Conservation (phyloP, 2,329 filamentous ascomycete genomes). For the Drechslerella coelobrocha region DNA sequence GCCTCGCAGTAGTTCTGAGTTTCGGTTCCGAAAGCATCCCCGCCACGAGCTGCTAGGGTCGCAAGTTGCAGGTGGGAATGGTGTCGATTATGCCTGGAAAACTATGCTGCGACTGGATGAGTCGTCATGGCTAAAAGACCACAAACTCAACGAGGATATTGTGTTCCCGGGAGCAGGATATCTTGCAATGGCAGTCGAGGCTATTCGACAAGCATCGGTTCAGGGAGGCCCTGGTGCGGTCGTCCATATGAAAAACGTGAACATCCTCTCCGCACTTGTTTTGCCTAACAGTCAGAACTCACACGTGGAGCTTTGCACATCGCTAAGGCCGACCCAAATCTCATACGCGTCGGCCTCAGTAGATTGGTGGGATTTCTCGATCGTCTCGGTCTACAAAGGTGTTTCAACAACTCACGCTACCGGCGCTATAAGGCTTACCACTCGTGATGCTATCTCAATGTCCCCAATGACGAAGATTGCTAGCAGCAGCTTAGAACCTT, state of each 20-base stretch:
- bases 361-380: slow-evolving; percentile 34
- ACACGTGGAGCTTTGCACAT: slow-evolving; percentile 9
- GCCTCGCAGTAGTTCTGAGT: neutral
- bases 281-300: slow-evolving; percentile 50
- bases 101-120: slow-evolving; percentile 59
- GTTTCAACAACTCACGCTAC: slow-evolving; percentile 5
- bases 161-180: slow-evolving; percentile 61
- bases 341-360: slow-evolving; percentile 4
- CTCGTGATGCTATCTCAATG: slow-evolving; percentile 10
- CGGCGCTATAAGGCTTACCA: neutral
- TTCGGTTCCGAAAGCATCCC: slow-evolving; percentile 5
- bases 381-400: slow-evolving; percentile 31
- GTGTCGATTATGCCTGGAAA: slow-evolving; percentile 59
- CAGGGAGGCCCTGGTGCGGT: neutral
- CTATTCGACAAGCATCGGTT: slow-evolving; percentile 40
- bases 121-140: slow-evolving; percentile 61
- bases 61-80: slow-evolving; percentile 3
- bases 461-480: slow-evolving; percentile 50
- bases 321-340: slow-evolving; percentile 20
- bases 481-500: neutral
- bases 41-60: slow-evolving; percentile 14
- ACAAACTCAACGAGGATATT: slow-evolving; percentile 58
- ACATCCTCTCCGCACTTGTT: slow-evolving; percentile 56
- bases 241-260: slow-evolving; percentile 55
- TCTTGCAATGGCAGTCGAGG: slow-evolving; percentile 60